Base-by-base conservation (phyloP, 2,329 filamentous ascomycete genomes). In the Pseudopyrenochaeta lycopersici region DNA sequence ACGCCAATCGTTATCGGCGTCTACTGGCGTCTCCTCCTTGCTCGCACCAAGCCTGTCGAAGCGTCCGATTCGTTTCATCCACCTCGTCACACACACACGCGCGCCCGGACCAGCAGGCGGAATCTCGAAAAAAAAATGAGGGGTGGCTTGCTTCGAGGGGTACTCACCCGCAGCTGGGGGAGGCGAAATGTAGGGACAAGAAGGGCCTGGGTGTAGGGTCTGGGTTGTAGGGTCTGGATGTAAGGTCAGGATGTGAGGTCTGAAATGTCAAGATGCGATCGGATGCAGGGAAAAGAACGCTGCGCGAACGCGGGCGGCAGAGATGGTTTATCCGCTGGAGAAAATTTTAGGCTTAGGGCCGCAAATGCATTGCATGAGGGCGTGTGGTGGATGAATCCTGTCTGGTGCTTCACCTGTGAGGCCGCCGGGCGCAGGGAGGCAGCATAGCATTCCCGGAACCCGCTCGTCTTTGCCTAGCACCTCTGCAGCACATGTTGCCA, bases 81-180 rank as follows among this genome's bases (percentile, higher is more conserved):
- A 66, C 50, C 63, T 64, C 60, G 63, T 68, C 62, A 64, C 65
- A 66, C 64, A 62, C 23, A 27, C 4, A 27, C 23, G n/a, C 56
- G 54, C 62, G 65, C 65, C 58, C 63, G 62, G 63, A 53, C 63
- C 63, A 63, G 63, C 63, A 59, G 57, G 57, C 57, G 55, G 47
- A 49, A 58, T 49, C 6, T 54, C 30, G 40, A 62, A 62, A 64
- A 62, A 62, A 62, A 64, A 62, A 58, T 60, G 58, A 62, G 63
- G 65, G 65, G 60, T 55, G 45, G 49, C 41, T 21, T 27, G 52
- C n/a, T 27, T 62, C 55, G 61, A 60, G 54, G 56, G 52, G 57
- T 40, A 56, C 49, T 52, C 49, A 53, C 49, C 45, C 45, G 33
- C 41, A 32, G 18, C 18, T 30, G 31, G 44, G 52, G 45, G 42